Evolutionary conservation across 129 eudicot species (phyloP), one percentile per base, ranked within the genome.

Genomic region (Helianthus annuus): DNA sequence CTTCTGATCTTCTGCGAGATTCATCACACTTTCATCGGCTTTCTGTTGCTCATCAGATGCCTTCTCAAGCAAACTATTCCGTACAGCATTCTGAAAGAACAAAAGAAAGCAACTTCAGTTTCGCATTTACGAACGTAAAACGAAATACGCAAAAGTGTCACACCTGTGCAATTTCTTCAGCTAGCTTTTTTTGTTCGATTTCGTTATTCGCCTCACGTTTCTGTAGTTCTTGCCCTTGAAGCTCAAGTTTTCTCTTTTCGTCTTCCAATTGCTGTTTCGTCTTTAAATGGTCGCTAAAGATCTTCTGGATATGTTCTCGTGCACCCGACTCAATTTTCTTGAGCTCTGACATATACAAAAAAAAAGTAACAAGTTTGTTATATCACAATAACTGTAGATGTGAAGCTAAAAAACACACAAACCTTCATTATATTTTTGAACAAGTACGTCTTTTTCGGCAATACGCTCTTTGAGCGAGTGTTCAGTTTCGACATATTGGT

Each of bases 91-190:
- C 99, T 94, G 84, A 3, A 76, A 81, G 22, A 56, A 73, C 9
- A 36, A 49, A 7, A 19, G 12, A 27, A 29, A 68, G 27, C 1
- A 67, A 15, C 36, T 15, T 62, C 46, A 58, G 13, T 40, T 59
- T 45, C 38, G 14, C 40, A 12, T 7, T 63, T 62, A 62, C 49
- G 48, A 32, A 45, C 57, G 34, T 57, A 66, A n/a, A 13, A 39
- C 0, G 2, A 57, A 48, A 73, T 17, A n/a, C 13, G 9, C 5
- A 44, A 67, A n/a, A 69, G 68, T 64, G 56, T 64, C 48, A 44
- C 69, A 94, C 98, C 96, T 90, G 68, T 84, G 90, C 91, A 71
- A 85, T 83, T 5, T 94, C 98, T 71, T 90, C 97, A 34, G 82
- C 5, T 7, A 90, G 96, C 76, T 84, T 88, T 75, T 66, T 82